These are phyloP conservation scores for Polysphondylium violaceum DNA, from an alignment of 78 protist species.

Conservation along the genomic window DNA sequence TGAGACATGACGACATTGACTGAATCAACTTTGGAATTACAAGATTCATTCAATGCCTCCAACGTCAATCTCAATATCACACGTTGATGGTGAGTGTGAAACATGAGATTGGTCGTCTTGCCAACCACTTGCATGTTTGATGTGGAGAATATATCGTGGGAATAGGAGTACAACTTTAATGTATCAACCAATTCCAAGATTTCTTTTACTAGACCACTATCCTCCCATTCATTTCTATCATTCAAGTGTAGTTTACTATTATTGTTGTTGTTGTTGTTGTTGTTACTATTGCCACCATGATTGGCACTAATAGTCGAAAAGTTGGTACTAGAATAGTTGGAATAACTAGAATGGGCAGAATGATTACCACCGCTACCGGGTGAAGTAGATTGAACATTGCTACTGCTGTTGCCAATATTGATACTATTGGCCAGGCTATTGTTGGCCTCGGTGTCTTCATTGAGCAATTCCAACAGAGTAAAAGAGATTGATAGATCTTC, in stretches of 20 bases:
- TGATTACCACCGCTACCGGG: not conserved
- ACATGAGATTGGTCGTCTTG: not conserved
- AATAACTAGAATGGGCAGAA: not conserved
- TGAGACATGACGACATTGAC: not conserved
- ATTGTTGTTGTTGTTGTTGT: not conserved
- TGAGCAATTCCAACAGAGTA: not conserved
- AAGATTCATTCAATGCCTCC: slow-evolving; percentile 41
- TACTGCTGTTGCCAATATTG: not conserved
- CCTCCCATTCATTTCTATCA: slow-evolving; percentile 57
- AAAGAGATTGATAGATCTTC: slow-evolving; percentile 5
- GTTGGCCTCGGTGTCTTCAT: not conserved
- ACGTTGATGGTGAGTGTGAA: slow-evolving; percentile 43
- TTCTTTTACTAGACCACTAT: slow-evolving; percentile 24
- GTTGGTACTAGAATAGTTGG: no score
- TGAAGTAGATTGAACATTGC: not conserved
- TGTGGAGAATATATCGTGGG: slow-evolving; percentile 7
- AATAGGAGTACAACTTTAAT: not conserved
- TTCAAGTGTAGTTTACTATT: slow-evolving; percentile 27
- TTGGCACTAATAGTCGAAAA: not conserved
- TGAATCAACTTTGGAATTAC: slow-evolving; percentile 17
- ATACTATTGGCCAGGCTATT: not conserved
- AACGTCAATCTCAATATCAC: slow-evolving; percentile 24
- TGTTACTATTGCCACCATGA: not conserved
- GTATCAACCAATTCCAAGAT: slow-evolving; percentile 48
- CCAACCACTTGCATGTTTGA: slow-evolving; percentile 20